phyloP scores from a whole-genome alignment of 148 eudicot species.

The Vaccinium corymbosum region DNA sequence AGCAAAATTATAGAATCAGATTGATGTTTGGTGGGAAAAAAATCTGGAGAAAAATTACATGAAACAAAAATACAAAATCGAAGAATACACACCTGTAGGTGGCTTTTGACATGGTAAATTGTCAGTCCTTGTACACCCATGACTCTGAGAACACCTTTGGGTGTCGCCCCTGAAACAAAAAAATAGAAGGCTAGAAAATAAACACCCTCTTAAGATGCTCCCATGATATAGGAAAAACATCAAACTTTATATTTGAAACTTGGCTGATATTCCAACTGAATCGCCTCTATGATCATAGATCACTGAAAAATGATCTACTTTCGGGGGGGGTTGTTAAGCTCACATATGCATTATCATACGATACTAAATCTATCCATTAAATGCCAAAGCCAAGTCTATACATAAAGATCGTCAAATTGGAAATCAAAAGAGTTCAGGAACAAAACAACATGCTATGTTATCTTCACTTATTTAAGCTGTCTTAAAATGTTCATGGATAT shows the following conservation, averaged over 20 bases:
- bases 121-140: slow-evolving; percentile 75
- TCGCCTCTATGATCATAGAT: neutral
- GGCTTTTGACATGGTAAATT: slow-evolving; percentile 72
- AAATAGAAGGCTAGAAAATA: neutral
- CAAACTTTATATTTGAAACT: neutral
- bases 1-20: neutral
- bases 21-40: neutral
- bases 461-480: neutral
- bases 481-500: neutral
- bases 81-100: slow-evolving; percentile 45
- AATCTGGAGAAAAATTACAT: neutral
- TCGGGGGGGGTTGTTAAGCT: neutral
- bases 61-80: slow-evolving; percentile 11
- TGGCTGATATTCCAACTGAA: neutral
- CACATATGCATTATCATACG: neutral
- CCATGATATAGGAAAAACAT: neutral
- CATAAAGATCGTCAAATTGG: neutral
- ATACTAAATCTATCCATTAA: neutral
- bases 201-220: neutral
- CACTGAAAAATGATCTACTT: neutral
- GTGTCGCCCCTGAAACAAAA: slow-evolving; percentile 54
- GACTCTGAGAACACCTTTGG: slow-evolving; percentile 67
- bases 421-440: neutral
- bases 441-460: neutral
- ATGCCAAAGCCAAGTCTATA: neutral